phyloP scores from a whole-genome alignment of 2,329 filamentous ascomycete species.

The Clarireedia sp. region DNA sequence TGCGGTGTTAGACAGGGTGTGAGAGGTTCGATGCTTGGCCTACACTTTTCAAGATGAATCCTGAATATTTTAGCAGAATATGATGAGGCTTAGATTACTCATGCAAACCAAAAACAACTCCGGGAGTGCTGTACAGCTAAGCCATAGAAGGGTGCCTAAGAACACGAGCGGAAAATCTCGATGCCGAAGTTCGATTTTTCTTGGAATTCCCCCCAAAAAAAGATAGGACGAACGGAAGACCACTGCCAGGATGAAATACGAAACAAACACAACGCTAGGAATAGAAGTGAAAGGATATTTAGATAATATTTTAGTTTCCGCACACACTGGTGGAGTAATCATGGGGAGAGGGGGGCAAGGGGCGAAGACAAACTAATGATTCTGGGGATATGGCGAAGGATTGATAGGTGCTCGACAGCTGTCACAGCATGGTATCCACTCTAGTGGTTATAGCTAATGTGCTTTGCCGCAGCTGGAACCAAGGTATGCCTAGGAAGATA shows the following conservation, averaged over 20 bases:
- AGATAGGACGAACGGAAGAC: not conserved
- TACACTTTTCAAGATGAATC: too few relatives aligned
- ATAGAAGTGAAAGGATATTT: not conserved
- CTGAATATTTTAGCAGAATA: too few relatives aligned
- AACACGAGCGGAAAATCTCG: not conserved
- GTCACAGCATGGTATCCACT: not conserved
- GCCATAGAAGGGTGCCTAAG: not conserved
- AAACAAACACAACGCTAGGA: not conserved
- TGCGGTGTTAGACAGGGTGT: too few relatives aligned
- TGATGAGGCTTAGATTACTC: too few relatives aligned
- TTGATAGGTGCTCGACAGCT: too few relatives aligned
- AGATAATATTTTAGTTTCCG: not conserved
- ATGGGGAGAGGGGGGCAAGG: not conserved
- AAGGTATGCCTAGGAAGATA: too few relatives aligned
- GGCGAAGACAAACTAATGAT: not conserved
- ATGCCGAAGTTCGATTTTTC: not conserved
- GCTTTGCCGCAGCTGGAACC: too few relatives aligned
- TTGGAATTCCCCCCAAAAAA: not conserved
- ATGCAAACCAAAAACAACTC: too few relatives aligned
- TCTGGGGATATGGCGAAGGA: too few relatives aligned
- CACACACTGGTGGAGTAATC: not conserved
- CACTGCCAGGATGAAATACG: not conserved
- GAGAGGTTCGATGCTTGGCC: too few relatives aligned
- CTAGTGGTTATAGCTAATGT: too few relatives aligned
- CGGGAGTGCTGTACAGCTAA: too few relatives aligned